Base-by-base conservation (phyloP, 2,329 filamentous ascomycete genomes). In the Trichothecium roseum region DNA sequence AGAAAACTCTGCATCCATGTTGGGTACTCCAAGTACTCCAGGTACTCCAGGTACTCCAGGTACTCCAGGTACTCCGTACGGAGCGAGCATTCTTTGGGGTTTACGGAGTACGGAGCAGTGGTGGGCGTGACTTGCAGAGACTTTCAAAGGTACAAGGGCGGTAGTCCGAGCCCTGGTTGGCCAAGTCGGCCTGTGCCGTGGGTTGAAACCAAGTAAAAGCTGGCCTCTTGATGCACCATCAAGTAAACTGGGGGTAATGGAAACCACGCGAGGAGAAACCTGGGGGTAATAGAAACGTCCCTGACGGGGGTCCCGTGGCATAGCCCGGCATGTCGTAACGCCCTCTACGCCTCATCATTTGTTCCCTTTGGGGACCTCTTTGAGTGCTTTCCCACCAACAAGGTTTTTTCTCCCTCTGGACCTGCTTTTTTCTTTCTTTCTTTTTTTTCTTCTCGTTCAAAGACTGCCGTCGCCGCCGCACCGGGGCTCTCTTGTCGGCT, bases 171-270 rank as follows among this genome's bases (percentile, higher is more conserved):
- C 10, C 26, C 18, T 12, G 24, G 28, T 17, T 30, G 28, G 28
- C 28, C 27, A 9, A 31, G 24, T 36, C 34, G n/a, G 28, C 15
- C n/a, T 17, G 20, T 30, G 13, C 28, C 28, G 28, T 14, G 36
- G 37, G 38, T 30, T 37, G 36, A 22, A 37, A 30, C 34, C 34
- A 37, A 35, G 31, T 35, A 28, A 32, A 37, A 37, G 31, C 39
- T 40, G 43, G 42, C 27, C 37, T 34, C 18, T 12, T 17, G 41
- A 47, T 52, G 51, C 51, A 53, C 47, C 45, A 59, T 57, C 50
- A 58, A 50, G 56, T 59, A 60, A 58, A 50, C 48, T 47, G 53
- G 52, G 53, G 53, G 55, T 58, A 59, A 56, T 53, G 32, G 44
- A 54, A 54, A 54, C 46, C 38, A 43, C 17, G 7, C 16, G 14